Conservation (phyloP, 106 monocot genomes). For the Platanthera guangdongensis region DNA sequence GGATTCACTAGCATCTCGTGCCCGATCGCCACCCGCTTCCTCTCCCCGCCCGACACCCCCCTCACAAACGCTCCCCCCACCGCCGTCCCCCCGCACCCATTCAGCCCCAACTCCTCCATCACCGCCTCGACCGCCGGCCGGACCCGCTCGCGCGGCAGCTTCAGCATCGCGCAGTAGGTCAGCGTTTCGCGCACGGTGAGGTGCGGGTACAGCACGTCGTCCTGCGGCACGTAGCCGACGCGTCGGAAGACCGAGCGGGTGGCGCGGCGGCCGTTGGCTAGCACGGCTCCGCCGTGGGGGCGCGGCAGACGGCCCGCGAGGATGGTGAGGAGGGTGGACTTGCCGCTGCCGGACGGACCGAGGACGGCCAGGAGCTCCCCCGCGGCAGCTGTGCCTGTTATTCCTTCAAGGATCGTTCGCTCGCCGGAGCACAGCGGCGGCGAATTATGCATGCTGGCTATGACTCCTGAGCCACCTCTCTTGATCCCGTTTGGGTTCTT, state of each 20-base stretch:
- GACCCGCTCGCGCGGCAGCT: constrained; percentile 30
- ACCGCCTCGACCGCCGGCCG: constrained; percentile 48
- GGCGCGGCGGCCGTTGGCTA: constrained; percentile 18
- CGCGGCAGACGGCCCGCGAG: constrained; percentile 38
- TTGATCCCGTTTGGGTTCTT: constrained; percentile 10
- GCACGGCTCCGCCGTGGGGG: constrained; percentile 24
- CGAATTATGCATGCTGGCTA: constrained; percentile 1
- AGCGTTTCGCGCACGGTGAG: constrained; percentile 74
- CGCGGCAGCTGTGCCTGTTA: constrained; percentile 45
- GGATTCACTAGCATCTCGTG: constrained; percentile 81
- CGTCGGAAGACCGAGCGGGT: constrained; percentile 17
- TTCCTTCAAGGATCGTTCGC: constrained; percentile 40
- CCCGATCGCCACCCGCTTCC: constrained; percentile 84
- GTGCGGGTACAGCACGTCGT: constrained; percentile 81
- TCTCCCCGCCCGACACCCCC: constrained; percentile 84
- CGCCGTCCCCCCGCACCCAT: constrained; percentile 49
- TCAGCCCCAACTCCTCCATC: constrained; percentile 65
- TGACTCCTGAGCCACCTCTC: neutral
- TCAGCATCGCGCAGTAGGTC: constrained; percentile 61
- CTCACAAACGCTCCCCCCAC: constrained; percentile 54
- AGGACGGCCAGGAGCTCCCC: constrained; percentile 73
- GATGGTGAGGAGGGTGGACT: constrained; percentile 63
- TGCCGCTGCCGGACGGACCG: constrained; percentile 89
- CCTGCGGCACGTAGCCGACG: constrained; percentile 69
- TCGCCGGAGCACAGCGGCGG: constrained; percentile 11